Percentiles rank a stretch among this genome's conserved stretches.
Evolutionary conservation across 139 green algal species (phyloP).

Genomic region (Coelastrella sp.): DNA sequence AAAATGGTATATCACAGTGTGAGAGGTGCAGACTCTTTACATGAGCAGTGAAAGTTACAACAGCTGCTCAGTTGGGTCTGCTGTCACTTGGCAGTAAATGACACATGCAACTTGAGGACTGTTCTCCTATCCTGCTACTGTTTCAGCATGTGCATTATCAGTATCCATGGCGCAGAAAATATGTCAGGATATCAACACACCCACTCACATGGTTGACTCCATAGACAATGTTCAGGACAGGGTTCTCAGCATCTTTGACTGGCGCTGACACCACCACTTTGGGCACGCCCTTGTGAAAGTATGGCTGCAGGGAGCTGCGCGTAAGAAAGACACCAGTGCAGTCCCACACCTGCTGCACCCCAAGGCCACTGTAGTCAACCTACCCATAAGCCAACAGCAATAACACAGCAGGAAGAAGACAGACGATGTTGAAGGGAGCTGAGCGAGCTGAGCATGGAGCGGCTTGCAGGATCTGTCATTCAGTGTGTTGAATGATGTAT

Average conservation of each 20-base stretch:
- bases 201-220: constrained; percentile 79
- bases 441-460: too few species aligned
- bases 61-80: too few species aligned
- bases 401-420: neutral
- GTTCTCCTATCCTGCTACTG: too few species aligned
- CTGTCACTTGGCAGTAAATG: too few species aligned
- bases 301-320: constrained; percentile 67
- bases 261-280: constrained; percentile 86
- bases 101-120: too few species aligned
- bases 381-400: neutral
- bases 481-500: too few species aligned
- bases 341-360: constrained; percentile 43
- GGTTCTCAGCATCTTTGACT: constrained; percentile 79
- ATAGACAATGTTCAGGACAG: constrained; percentile 87
- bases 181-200: neutral
- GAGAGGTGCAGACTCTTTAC: too few species aligned
- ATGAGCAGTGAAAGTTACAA: too few species aligned
- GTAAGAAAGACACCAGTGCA: constrained; percentile 75
- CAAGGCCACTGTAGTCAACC: constrained; percentile 5
- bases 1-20: too few species aligned
- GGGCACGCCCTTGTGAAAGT: constrained; percentile 72
- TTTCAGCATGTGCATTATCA: too few species aligned
- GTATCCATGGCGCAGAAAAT: neutral
- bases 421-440: too few species aligned
- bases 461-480: too few species aligned